phyloP scores from a whole-genome alignment of 2,329 filamentous ascomycete species.

The Seiridium unicorne region DNA sequence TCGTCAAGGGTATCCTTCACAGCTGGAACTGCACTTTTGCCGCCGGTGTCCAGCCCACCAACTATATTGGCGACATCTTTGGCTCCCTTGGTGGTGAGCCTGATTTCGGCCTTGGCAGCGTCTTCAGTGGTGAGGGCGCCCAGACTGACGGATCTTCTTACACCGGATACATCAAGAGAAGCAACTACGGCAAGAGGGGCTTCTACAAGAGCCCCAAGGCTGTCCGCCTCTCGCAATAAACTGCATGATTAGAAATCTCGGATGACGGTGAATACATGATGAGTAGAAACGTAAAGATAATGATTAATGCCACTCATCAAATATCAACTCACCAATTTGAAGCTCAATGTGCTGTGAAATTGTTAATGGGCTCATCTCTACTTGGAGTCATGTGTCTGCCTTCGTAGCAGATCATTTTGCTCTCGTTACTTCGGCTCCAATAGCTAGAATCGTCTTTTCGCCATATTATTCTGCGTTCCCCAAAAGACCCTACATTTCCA shows the following conservation, averaged over 20 bases:
- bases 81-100: constrained; percentile 64
- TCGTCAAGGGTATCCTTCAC: constrained; percentile 61
- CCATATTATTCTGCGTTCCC: no score
- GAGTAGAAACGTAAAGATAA: background rate
- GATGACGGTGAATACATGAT: background rate
- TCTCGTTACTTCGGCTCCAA: no score
- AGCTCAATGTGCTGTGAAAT: no score
- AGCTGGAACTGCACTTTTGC: constrained; percentile 61
- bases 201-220: constrained; percentile 3
- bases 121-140: constrained; percentile 5
- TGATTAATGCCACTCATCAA: background rate
- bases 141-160: background rate
- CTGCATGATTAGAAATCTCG: background rate
- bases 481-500: no score
- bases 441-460: no score
- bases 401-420: no score
- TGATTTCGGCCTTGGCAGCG: constrained; percentile 59
- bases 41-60: constrained; percentile 54
- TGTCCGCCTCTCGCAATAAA: background rate
- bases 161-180: constrained; percentile 4
- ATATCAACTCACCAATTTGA: background rate
- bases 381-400: no score
- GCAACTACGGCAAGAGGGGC: constrained; percentile 1
- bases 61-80: constrained; percentile 72
- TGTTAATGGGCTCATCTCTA: no score